Evolutionary conservation across 2,329 filamentous ascomycete species (phyloP), one percentile per base, ranked within the genome.

Genomic region (Pseudogymnoascus sp.): DNA sequence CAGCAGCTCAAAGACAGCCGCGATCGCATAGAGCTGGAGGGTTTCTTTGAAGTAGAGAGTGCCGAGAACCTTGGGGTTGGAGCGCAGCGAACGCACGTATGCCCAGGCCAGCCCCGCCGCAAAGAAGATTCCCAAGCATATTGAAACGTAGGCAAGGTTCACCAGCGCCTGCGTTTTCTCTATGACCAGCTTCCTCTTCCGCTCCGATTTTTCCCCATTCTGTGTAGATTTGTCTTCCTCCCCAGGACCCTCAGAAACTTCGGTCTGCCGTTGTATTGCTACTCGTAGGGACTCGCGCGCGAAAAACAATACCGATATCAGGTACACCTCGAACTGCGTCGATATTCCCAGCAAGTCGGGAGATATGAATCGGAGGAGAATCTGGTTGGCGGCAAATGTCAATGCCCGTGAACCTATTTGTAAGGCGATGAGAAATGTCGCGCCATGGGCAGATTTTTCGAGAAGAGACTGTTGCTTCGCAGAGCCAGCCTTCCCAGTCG

Each of bases 291-390:
- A 93, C 75, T 99, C 94, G 38, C 94, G 84, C 0, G 94, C 89
- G 70, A 99, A 97, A 74, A 96, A 97, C 0, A 99, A 81, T n/a
- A 95, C 87, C 0, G 92, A 91, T 47, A 96, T 88, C 63, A 93
- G 92, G 73, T 92, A 97, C 0, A 97, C 85, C 69, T 99, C 94
- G 2, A 99, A 82, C 73, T 97, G 94, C 0, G 92, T 88, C 1
- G 92, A 88, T 4, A 96, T 80, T 5, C 93, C 94, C 1, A 99
- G 82, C 0, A 95, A 81, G 62, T 88, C 83, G 0, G 94, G 92
- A 1, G 92, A 96, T 47, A 97, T 78, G 72, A 89, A 93, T 36
- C 93, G 90, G 6, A 99, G 82, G 30, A 99, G 83, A 37, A 96
- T 74, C 74, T 99, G 93, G 76, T 97, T 99, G 71, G 94, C 89